Evolutionary conservation across 2,329 filamentous ascomycete species (phyloP).

Genomic region (Alternaria sp.): DNA sequence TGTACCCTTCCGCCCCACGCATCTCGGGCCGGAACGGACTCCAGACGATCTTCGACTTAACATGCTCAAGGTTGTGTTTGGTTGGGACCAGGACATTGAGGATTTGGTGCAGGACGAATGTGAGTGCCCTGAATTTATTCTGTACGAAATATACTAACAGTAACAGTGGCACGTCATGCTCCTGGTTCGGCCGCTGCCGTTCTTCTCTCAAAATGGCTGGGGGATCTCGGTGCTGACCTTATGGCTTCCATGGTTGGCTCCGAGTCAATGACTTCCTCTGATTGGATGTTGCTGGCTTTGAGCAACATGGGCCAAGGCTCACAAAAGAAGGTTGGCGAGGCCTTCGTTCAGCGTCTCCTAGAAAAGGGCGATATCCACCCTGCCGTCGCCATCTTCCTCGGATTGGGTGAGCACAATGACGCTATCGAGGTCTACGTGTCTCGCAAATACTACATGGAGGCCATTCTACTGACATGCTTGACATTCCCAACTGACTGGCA

Average conservation of each 20-base stretch:
- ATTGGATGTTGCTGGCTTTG: conserved; percentile 96
- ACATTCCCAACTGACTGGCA: conserved; percentile 88
- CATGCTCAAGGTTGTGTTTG: conserved; percentile 94
- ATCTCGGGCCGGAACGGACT: conserved; percentile 57
- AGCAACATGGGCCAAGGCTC: conserved; percentile 81
- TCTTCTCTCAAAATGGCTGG: conserved; percentile 90
- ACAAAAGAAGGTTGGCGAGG: conserved; percentile 87
- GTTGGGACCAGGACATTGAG: conserved; percentile 87
- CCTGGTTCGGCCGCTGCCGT: conserved; percentile 79
- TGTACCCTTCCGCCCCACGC: conserved; percentile 78
- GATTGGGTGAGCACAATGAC: conserved; percentile 90
- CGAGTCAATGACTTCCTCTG: conserved; percentile 87
- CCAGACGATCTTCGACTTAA: conserved; percentile 82
- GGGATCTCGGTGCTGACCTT: conserved; percentile 81
- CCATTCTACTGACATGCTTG: conserved; percentile 84
- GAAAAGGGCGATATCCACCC: conserved; percentile 91
- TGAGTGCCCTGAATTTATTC: too few species aligned
- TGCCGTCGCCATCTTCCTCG: conserved; percentile 89
- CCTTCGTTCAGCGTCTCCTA: conserved; percentile 88
- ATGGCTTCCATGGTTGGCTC: conserved; percentile 78
- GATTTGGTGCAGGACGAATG: conserved; percentile 82
- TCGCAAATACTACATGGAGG: conserved; percentile 90
- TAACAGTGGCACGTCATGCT: conserved; percentile 69
- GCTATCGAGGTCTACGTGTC: conserved; percentile 97
- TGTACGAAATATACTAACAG: too few species aligned